These are phyloP conservation scores for Botrytis sinoallii DNA, from an alignment of 2,329 filamentous ascomycete species.

Conservation along the genomic window DNA sequence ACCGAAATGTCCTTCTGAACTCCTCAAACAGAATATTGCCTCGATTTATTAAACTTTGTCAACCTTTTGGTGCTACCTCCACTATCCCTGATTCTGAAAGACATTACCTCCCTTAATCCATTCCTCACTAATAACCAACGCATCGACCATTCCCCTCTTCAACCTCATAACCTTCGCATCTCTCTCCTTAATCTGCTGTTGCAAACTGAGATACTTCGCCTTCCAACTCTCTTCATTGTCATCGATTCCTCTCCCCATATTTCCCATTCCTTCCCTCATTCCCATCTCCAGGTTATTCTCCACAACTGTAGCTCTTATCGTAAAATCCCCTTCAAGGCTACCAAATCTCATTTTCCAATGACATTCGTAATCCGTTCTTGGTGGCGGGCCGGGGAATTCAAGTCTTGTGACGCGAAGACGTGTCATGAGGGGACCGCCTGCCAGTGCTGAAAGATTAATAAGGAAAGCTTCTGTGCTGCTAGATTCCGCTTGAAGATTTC, in stretches of 20 bases:
- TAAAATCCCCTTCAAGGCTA: conserved; percentile 50
- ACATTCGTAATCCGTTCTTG: conserved; percentile 48
- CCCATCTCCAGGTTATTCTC: conserved; percentile 30
- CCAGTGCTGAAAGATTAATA: conserved; percentile 56
- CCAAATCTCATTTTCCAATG: conserved; percentile 57
- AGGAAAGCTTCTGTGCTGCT: conserved; percentile 54
- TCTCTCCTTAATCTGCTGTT: conserved; percentile 56
- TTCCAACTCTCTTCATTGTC: conserved; percentile 45
- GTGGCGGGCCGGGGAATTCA: conserved; percentile 39
- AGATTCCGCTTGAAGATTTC: conserved; percentile 51
- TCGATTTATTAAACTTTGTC: neutral
- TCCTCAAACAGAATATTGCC: neutral
- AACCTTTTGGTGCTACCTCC: neutral
- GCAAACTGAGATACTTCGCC: conserved; percentile 53
- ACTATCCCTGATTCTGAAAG: neutral
- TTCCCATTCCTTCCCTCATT: conserved; percentile 19
- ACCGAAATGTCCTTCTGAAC: neutral
- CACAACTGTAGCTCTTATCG: conserved; percentile 46
- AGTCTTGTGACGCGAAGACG: conserved; percentile 44
- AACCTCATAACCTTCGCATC: conserved; percentile 51
- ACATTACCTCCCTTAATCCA: conserved; percentile 8
- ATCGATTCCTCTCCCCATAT: conserved; percentile 14
- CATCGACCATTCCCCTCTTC: conserved; percentile 44
- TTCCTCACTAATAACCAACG: conserved; percentile 27
- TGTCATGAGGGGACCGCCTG: conserved; percentile 52